A percentile compares a stretch with the other conserved stretches of the same genome.
Conservation (phyloP, 2,329 filamentous ascomycete genomes). For the Myrmaecium sp. region DNA sequence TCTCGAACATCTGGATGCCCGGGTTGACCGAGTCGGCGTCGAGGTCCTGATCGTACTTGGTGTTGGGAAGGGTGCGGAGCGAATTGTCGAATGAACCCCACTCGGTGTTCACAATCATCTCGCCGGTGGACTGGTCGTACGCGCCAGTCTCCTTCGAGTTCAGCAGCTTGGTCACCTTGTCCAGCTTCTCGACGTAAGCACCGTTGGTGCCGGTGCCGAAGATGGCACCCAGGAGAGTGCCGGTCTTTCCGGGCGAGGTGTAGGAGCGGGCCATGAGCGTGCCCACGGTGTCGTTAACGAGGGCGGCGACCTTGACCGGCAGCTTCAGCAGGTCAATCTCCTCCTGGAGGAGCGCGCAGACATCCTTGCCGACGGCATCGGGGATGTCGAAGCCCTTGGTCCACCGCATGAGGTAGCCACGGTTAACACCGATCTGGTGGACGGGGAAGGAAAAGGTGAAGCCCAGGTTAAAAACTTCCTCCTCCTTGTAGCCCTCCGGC, state of each 20-base stretch:
- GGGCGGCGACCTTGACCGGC: conserved; percentile 82
- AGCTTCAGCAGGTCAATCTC: conserved; percentile 78
- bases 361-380: conserved; percentile 88
- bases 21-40: conserved; percentile 76
- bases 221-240: conserved; percentile 83
- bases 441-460: conserved; percentile 99
- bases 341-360: conserved; percentile 72
- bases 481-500: conserved; percentile 44
- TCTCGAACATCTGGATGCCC: conserved; percentile 97
- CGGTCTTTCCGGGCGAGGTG: conserved; percentile 72
- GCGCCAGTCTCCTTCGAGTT: conserved; percentile 29
- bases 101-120: conserved; percentile 97
- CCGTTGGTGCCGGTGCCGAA: conserved; percentile 97
- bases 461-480: conserved; percentile 81
- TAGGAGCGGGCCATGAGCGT: conserved; percentile 97
- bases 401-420: conserved; percentile 86
- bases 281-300: conserved; percentile 95
- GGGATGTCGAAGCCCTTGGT: conserved; percentile 96
- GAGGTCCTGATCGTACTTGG: conserved; percentile 62
- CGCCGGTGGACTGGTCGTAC: conserved; percentile 64
- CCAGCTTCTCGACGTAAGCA: conserved; percentile 85
- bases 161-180: conserved; percentile 63
- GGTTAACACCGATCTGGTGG: conserved; percentile 86
- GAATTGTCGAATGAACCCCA: conserved; percentile 98
- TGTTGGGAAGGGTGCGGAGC: conserved; percentile 73